phyloP scores from a whole-genome alignment of 2,329 filamentous ascomycete species.

The Tricladium varicosporioides region DNA sequence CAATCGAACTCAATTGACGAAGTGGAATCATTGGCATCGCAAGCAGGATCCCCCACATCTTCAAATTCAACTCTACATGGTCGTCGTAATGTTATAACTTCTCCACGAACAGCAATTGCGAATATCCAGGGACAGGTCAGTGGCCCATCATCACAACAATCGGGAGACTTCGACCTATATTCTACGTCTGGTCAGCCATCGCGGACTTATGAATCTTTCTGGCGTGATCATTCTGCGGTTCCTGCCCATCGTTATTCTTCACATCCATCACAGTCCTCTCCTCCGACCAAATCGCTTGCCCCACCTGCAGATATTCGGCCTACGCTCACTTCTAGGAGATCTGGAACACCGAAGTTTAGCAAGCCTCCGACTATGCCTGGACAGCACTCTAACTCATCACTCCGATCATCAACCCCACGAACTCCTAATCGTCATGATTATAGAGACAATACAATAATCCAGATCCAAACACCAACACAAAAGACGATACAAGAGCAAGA shows the following conservation, averaged over 20 bases:
- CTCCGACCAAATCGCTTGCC: constrained; percentile 43
- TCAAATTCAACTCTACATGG: constrained; percentile 55
- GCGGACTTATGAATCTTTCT: constrained; percentile 44
- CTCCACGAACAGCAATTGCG: constrained; percentile 46
- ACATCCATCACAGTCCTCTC: constrained; percentile 42
- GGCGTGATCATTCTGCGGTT: constrained; percentile 41
- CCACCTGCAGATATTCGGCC: constrained; percentile 39
- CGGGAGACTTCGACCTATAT: constrained; percentile 34
- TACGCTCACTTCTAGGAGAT: constrained; percentile 27
- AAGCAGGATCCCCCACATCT: constrained; percentile 61
- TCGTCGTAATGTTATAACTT: constrained; percentile 51
- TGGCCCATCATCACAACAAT: constrained; percentile 16
- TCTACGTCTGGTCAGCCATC: constrained; percentile 32
- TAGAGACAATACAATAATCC: constrained; percentile 39
- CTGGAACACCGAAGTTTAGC: constrained; percentile 30
- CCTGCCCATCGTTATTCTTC: constrained; percentile 39
- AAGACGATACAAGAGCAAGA: constrained; percentile 74
- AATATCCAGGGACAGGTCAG: constrained; percentile 33
- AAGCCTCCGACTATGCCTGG: constrained; percentile 30
- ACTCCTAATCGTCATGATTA: constrained; percentile 25
- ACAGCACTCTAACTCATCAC: constrained; percentile 27
- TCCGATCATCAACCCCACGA: constrained; percentile 24
- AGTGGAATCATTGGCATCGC: constrained; percentile 71
- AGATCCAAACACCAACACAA: constrained; percentile 64
- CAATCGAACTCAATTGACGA: constrained; percentile 75